Evolutionary conservation across 139 green algal species (phyloP).

Genomic region (Haematococcus sp.): DNA sequence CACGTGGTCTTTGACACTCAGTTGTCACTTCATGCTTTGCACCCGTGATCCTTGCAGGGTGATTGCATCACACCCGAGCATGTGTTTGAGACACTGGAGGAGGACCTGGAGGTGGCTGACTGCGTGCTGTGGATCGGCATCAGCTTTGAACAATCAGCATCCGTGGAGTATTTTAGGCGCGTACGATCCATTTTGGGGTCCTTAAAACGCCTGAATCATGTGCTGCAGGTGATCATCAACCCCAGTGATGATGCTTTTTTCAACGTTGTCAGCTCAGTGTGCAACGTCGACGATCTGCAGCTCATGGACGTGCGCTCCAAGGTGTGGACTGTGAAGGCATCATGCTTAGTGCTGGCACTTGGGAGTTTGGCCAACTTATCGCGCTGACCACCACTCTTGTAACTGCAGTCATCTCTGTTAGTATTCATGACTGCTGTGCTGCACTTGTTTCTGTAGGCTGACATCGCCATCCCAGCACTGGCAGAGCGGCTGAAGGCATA

Average conservation of each 20-base stretch:
- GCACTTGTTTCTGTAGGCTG: no score
- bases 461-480: no score
- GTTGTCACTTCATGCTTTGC: no score
- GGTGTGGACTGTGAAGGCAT: no score
- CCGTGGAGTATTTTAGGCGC: constrained; percentile 81
- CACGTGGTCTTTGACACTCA: no score
- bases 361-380: no score
- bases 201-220: constrained; percentile 4
- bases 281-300: constrained; percentile 60
- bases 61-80: constrained; percentile 82
- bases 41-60: constrained; percentile 22
- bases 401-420: no score
- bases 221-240: constrained; percentile 79
- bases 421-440: no score
- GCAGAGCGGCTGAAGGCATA: no score
- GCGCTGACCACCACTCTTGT: no score
- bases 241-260: constrained; percentile 76
- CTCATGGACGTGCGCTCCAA: constrained; percentile 10
- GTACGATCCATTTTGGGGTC: constrained; percentile 46
- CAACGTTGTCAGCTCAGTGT: constrained; percentile 73
- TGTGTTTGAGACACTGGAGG: constrained; percentile 82
- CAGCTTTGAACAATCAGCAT: constrained; percentile 88
- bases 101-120: constrained; percentile 74
- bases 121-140: constrained; percentile 89
- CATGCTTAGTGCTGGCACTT: no score